Conservation (phyloP, 176 grass and related monocot genomes). For the Cocos nucifera region DNA sequence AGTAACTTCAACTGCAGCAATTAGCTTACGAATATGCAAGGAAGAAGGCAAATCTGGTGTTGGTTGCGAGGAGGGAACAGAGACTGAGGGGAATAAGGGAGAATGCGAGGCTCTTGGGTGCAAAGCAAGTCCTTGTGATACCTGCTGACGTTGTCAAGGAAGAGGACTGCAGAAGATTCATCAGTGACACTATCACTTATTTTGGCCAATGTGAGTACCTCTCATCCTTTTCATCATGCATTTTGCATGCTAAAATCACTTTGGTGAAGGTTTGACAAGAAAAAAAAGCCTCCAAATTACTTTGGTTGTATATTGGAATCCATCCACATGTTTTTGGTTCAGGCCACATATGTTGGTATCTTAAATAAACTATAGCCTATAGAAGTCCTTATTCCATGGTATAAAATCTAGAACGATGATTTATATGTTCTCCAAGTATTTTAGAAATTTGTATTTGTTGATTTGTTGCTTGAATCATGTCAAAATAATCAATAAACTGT, state of each 20-base stretch:
- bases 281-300: too few species aligned
- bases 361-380: too few species aligned
- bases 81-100: conserved; percentile 67
- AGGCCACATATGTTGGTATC: too few species aligned
- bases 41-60: conserved; percentile 58
- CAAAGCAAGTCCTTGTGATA: conserved; percentile 65
- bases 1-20: conserved; percentile 31
- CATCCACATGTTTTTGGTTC: too few species aligned
- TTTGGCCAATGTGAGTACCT: conserved; percentile 64
- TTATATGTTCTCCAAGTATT: too few species aligned
- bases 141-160: conserved; percentile 85
- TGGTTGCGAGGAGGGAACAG: conserved; percentile 82
- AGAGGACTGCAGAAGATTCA: conserved; percentile 68
- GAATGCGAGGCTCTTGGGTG: conserved; percentile 51
- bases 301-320: too few species aligned
- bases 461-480: too few species aligned
- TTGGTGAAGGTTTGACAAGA: too few species aligned
- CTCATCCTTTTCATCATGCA: neutral
- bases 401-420: too few species aligned
- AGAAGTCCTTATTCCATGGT: too few species aligned
- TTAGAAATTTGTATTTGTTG: too few species aligned
- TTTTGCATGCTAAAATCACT: neutral
- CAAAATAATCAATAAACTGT: too few species aligned
- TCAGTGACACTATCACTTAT: conserved; percentile 64
- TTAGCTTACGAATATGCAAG: conserved; percentile 85